Evolutionary conservation across 768 basidiomycete species (phyloP).

Genomic region (Macrolepiota dolichaula): DNA sequence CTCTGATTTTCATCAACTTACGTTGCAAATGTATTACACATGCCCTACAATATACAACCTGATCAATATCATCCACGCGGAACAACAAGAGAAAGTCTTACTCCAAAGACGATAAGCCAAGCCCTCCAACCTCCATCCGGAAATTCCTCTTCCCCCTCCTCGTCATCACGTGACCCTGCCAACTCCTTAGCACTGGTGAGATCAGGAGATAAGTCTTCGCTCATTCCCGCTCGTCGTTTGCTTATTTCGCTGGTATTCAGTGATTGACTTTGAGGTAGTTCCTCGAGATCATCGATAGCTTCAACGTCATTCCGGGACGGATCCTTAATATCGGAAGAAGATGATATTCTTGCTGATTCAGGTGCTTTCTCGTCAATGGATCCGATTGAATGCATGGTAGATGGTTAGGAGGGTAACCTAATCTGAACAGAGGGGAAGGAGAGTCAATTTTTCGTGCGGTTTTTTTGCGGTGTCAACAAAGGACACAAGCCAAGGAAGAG

Average conservation of each 20-base stretch:
- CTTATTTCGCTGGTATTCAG: not conserved
- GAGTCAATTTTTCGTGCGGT: too few species aligned
- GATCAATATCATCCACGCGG: not conserved
- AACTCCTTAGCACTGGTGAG: not conserved
- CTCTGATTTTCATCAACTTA: slow-evolving; percentile 23
- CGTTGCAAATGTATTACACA: slow-evolving; percentile 46
- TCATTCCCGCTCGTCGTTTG: not conserved
- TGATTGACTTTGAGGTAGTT: not conserved
- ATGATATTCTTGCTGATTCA: not conserved
- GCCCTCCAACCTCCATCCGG: slow-evolving; percentile 43
- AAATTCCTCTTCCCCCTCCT: slow-evolving; percentile 21
- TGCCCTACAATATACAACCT: slow-evolving; percentile 26
- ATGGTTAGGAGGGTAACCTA: not conserved
- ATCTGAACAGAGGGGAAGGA: too few species aligned
- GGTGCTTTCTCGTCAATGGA: not conserved
- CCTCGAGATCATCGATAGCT: not conserved
- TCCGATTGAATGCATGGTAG: not conserved
- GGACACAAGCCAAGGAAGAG: too few species aligned
- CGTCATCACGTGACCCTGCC: not conserved
- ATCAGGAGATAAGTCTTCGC: not conserved
- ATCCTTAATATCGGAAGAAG: not conserved
- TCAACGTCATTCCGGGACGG: not conserved
- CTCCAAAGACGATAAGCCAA: slow-evolving; percentile 43
- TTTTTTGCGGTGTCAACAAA: too few species aligned
- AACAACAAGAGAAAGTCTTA: slow-evolving; percentile 19